Conservation (phyloP, 83 land plant species). For the Isoetes engelmannii region DNA sequence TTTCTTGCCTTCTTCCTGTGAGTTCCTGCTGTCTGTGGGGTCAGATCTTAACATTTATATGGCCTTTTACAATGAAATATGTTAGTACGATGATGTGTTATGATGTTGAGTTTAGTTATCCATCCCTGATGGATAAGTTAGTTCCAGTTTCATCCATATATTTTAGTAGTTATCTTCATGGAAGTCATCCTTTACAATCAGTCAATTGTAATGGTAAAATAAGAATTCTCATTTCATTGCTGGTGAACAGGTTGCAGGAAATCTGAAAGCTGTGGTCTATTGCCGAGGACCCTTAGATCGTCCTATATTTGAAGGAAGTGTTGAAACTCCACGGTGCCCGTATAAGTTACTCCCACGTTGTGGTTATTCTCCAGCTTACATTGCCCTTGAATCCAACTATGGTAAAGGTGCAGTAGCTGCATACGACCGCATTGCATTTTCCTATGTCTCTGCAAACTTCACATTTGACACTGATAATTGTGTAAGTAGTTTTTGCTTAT, state of each 20-base stretch:
- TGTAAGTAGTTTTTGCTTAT: constrained; percentile 44
- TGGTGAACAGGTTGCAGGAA: constrained; percentile 67
- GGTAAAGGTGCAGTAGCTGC: constrained; percentile 92
- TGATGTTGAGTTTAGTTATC: too few species aligned
- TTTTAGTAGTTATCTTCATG: too few species aligned
- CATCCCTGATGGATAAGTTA: too few species aligned
- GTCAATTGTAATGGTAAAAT: not conserved
- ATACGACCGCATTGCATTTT: constrained; percentile 79
- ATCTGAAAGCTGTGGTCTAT: constrained; percentile 80
- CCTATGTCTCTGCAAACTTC: constrained; percentile 79
- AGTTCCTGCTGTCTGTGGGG: too few species aligned
- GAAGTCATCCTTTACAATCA: not conserved
- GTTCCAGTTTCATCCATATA: too few species aligned
- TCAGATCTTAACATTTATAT: too few species aligned
- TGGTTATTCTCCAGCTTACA: constrained; percentile 54
- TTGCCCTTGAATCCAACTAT: constrained; percentile 46
- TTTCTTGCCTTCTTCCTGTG: too few species aligned
- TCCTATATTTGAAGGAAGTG: constrained; percentile 89
- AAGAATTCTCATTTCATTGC: constrained; percentile 14
- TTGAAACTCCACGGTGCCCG: constrained; percentile 53
- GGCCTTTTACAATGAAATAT: too few species aligned
- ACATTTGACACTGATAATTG: constrained; percentile 84
- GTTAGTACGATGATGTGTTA: too few species aligned
- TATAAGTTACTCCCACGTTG: constrained; percentile 16
- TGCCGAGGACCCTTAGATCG: constrained; percentile 96